phyloP scores from a whole-genome alignment of 192 early-diverging fungal genomes.

The Linnemannia elongata region DNA sequence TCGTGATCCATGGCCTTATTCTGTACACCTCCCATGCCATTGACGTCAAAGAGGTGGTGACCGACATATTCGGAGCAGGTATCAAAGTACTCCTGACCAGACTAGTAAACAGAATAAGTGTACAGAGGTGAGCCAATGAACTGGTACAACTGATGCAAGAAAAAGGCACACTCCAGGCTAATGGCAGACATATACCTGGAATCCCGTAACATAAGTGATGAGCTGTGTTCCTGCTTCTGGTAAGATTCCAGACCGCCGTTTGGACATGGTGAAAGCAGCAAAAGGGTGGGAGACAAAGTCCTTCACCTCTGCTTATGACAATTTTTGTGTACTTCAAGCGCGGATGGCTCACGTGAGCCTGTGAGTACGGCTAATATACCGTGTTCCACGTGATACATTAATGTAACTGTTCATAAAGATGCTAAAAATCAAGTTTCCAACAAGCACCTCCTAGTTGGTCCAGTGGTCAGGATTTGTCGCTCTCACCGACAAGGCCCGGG shows the following conservation, averaged over 20 bases:
- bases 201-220: slow-evolving; percentile 31
- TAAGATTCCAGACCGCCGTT: slow-evolving; percentile 14
- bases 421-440: neutral
- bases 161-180: neutral
- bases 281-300: neutral
- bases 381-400: neutral
- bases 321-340: neutral
- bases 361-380: neutral
- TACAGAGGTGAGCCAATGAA: neutral
- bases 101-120: slow-evolving; percentile 4
- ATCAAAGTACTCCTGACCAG: slow-evolving; percentile 31
- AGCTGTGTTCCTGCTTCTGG: slow-evolving; percentile 33
- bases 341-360: neutral
- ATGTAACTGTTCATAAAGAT: too few relatives aligned
- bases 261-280: slow-evolving; percentile 1
- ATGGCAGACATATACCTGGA: slow-evolving; percentile 12
- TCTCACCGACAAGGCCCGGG: slow-evolving; percentile 61
- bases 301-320: neutral
- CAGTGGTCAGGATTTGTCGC: slow-evolving; percentile 59
- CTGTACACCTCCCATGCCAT: slow-evolving; percentile 25
- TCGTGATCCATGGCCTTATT: slow-evolving; percentile 41
- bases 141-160: neutral
- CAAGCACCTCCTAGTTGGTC: slow-evolving; percentile 44
- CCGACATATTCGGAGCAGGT: slow-evolving; percentile 24
- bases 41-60: slow-evolving; percentile 36